phyloP scores from a whole-genome alignment of 2,329 filamentous ascomycete species.

The Aureobasidium lini region DNA sequence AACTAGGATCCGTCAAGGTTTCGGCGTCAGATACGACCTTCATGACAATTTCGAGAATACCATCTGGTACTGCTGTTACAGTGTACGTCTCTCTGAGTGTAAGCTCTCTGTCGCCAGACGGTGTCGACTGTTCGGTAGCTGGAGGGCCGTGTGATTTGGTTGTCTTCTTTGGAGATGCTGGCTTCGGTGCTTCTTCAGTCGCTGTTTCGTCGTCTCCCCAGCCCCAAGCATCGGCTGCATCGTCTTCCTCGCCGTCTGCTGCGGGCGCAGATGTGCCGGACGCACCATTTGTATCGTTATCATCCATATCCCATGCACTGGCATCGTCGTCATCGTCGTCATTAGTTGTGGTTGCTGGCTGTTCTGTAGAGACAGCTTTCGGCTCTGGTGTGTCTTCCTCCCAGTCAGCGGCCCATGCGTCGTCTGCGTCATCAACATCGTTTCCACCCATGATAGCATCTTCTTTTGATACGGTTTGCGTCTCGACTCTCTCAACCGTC shows the following conservation, averaged over 20 bases:
- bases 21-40: constrained; percentile 39
- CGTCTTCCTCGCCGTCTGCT: constrained; percentile 21
- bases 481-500: constrained; percentile 77
- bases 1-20: constrained; percentile 46
- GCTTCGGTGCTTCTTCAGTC: constrained; percentile 1
- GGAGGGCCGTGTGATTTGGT: constrained; percentile 18
- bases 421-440: constrained; percentile 33
- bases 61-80: constrained; percentile 78
- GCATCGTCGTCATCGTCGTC: constrained; percentile 40
- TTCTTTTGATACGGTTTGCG: constrained; percentile 64
- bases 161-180: constrained; percentile 17
- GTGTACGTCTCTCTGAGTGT: constrained; percentile 79
- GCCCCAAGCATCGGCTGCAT: constrained; percentile 64
- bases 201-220: constrained; percentile 64
- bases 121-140: constrained; percentile 15
- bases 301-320: constrained; percentile 41
- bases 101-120: constrained; percentile 35
- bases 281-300: constrained; percentile 31
- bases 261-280: not conserved
- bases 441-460: constrained; percentile 55
- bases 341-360: constrained; percentile 20
- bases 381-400: constrained; percentile 41
- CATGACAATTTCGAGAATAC: constrained; percentile 62
- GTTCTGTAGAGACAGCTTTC: constrained; percentile 21
- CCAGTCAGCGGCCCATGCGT: constrained; percentile 77